phyloP scores from a whole-genome alignment of 2,329 filamentous ascomycete genomes.

The Leptographium wingfieldii region DNA sequence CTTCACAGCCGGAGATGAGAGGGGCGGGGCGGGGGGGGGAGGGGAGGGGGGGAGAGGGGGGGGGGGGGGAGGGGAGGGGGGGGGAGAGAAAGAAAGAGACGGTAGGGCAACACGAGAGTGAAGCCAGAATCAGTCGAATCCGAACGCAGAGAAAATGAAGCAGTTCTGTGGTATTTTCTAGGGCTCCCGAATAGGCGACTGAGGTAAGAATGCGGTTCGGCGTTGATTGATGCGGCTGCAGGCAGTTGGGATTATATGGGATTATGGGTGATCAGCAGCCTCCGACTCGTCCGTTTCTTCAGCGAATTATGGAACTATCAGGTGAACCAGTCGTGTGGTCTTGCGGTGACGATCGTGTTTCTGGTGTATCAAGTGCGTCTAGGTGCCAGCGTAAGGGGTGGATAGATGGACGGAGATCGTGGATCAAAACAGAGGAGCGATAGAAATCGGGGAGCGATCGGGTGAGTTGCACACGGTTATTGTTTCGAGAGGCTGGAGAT shows the following conservation, averaged over 20 bases:
- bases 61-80: too few species aligned
- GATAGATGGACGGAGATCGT: neutral
- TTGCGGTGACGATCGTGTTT: neutral
- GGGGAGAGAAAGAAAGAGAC: neutral
- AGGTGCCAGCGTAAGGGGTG: neutral
- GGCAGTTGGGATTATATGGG: neutral
- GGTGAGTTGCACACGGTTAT: neutral
- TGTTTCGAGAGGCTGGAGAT: neutral
- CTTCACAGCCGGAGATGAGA: too few species aligned
- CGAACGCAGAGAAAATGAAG: neutral
- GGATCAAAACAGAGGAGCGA: neutral
- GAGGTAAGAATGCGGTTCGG: neutral
- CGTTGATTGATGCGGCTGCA: neutral
- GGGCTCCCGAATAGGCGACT: neutral
- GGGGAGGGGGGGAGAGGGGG: too few species aligned
- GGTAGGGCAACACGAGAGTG: neutral
- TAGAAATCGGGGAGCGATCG: neutral
- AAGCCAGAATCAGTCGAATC: neutral
- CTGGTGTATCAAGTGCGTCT: neutral
- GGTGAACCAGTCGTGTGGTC: neutral
- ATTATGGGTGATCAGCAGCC: too few species aligned
- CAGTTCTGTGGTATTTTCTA: neutral
- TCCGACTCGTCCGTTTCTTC: neutral
- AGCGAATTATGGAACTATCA: neutral
- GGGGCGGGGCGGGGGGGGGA: too few species aligned